Base-by-base conservation (phyloP, 768 basidiomycete genomes). In the Pleurotus eryngii region DNA sequence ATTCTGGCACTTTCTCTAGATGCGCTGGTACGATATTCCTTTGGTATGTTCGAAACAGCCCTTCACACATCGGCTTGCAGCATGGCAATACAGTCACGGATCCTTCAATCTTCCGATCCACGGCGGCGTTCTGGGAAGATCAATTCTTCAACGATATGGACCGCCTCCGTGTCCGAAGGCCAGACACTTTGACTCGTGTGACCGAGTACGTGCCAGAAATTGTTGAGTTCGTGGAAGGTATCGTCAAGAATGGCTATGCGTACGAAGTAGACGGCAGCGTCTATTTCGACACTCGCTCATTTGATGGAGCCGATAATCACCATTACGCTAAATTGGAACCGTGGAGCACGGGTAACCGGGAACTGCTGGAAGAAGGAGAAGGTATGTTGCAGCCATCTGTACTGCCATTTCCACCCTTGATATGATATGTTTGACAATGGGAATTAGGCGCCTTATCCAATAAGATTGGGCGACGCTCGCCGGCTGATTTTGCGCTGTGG, bases 161-260 rank as follows among this genome's bases (percentile, higher is more conserved):
- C 14, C 84, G 87, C n/a, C 81, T 99, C 15, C 83, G 82, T 60
- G 90, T 98, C 40, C 85, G 88, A 57, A 84, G 88, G 18, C 95
- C 97, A 15, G 93, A 96, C 68, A 92, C 85, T 3, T 72, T 98
- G 55, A 98, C 97, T 1, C 87, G 96, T 42, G 97, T 98, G 4
- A 95, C 95, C 1, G 97, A 98, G 72, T 99, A 94, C 71, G 88
- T 99, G 6, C 92, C 95, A 3, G 95, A 98, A 73, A 92, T 98
- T 61, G 92, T 95, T 49, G 72, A 81, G 3, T 99, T 95, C 69
- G 89, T 98, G 39, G 82, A 94, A 68, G 76, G 82, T 22, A 91
- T 98, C 67, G 76, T 97, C 58, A 74, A 81, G 55, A 95, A 95
- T 58, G 96, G 95, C 0, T 97, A 86, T 66, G 94, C 81, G 22